Evolutionary conservation across 305 asterid genomes (phyloP), one percentile per base, ranked within the genome.

Genomic region (Fraxinus latifolia): DNA sequence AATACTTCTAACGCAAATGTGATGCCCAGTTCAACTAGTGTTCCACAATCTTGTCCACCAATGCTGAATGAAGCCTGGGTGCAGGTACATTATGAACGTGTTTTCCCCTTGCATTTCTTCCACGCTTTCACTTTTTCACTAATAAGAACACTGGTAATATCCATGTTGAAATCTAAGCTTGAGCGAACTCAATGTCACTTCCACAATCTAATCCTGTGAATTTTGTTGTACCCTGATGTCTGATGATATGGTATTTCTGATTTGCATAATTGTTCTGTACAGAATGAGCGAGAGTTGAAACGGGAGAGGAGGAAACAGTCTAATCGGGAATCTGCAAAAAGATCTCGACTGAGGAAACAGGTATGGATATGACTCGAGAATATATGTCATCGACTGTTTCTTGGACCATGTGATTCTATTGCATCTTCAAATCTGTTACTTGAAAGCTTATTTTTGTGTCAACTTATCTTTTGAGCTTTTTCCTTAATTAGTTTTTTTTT

Each of bases 271-370:
- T 21, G 74, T 79, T 75, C 55, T 23, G 50, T 79, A 42, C 90
- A 96, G 99, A 90, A 87, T 83, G 99, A 96, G 44, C 86, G 97
- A n/a, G 99, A 96, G 81, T 90, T 90, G 77, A 96, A 92, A 87
- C 88, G 97, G 82, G 99, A 96, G 91, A 92, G 92, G 89, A 92
- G 99, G 91, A 96, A 96, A 84, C 99, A 96, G 86, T 96, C 99
- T 36, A 96, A 94, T 82, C 89, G 99, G 76, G 99, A 96, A 90
- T 96, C 99, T 82, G 99, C 99, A 12, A 89, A 98, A 88, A 87
- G 99, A 89, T 96, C 99, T 79, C 87, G 99, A 81, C 91, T 96
- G 86, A 91, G 97, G 91, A 96, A 96, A 85, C 98, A 96, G 97
- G 99, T 92, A 82, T 62, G 42, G 17, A n/a, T 17, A 21, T 29